Percentiles rank a stretch among this genome's conserved stretches.
Conservation (phyloP, 257 asterid genomes). For the Dorcoceras hygrometricum region DNA sequence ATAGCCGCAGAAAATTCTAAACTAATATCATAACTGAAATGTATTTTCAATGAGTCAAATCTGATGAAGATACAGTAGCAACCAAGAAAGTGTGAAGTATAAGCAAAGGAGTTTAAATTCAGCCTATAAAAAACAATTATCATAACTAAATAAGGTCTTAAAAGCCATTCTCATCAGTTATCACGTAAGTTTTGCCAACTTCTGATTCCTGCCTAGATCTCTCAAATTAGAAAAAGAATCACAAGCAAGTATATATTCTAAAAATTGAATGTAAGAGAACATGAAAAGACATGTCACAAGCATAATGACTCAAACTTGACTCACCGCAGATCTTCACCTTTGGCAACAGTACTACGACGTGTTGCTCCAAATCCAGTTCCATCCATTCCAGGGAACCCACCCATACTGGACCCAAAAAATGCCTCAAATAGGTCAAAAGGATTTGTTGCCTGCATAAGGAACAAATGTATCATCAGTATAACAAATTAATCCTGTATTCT, state of each 20-base stretch:
- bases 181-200: slow-evolving; percentile 10
- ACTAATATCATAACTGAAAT: slow-evolving; percentile 74
- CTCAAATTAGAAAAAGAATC: slow-evolving; percentile 4
- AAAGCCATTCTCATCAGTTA: slow-evolving; percentile 23
- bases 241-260: not conserved
- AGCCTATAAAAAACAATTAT: not conserved
- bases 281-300: slow-evolving; percentile 18
- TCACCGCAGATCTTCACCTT: slow-evolving; percentile 99
- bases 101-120: not conserved
- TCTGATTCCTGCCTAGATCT: slow-evolving; percentile 17
- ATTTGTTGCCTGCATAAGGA: slow-evolving; percentile 59
- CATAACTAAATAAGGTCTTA: slow-evolving; percentile 7
- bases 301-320: slow-evolving; percentile 34
- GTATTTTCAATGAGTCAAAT: slow-evolving; percentile 30
- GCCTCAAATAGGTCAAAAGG: slow-evolving; percentile 99
- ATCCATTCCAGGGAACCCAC: slow-evolving; percentile 84
- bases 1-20: slow-evolving; percentile 87
- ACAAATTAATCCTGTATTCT: not conserved
- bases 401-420: slow-evolving; percentile 90
- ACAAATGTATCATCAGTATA: slow-evolving; percentile 22
- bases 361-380: slow-evolving; percentile 73
- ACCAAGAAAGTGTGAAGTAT: slow-evolving; percentile 1
- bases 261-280: not conserved
- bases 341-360: slow-evolving; percentile 75
- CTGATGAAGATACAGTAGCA: slow-evolving; percentile 13